phyloP scores from a whole-genome alignment of 2,329 filamentous ascomycete genomes.

The Monosporascus sp. region DNA sequence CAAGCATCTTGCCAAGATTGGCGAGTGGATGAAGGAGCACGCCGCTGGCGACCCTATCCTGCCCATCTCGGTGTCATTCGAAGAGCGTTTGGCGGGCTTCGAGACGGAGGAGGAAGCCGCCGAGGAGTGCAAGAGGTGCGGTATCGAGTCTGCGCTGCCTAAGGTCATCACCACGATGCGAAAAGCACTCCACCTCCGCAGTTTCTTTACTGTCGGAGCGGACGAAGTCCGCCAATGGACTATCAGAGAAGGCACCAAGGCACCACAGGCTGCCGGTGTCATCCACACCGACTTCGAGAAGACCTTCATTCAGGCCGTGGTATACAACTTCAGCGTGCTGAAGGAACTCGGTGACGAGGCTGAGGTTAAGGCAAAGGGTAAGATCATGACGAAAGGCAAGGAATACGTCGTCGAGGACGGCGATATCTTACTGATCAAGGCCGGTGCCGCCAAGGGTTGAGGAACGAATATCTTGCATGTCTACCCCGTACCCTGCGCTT shows the following conservation, averaged over 20 bases:
- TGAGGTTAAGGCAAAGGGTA: conserved; percentile 86
- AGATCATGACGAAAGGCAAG: conserved; percentile 98
- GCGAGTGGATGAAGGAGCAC: conserved; percentile 92
- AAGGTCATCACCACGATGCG: conserved; percentile 94
- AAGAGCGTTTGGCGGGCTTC: conserved; percentile 83
- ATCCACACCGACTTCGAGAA: conserved; percentile 99
- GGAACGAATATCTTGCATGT: neutral
- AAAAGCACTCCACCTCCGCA: conserved; percentile 80
- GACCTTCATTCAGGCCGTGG: conserved; percentile 95
- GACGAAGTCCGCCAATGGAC: conserved; percentile 99
- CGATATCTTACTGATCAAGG: conserved; percentile 82
- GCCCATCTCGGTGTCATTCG: conserved; percentile 86
- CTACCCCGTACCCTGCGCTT: neutral
- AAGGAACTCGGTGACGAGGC: conserved; percentile 87
- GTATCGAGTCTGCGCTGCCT: conserved; percentile 81
- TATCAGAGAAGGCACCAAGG: conserved; percentile 90
- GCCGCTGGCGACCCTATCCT: conserved; percentile 85
- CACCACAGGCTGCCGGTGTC: conserved; percentile 94
- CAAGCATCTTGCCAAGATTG: conserved; percentile 92
- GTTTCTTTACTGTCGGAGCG: conserved; percentile 94
- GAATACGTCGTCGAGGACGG: conserved; percentile 88
- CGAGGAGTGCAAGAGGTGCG: conserved; percentile 85
- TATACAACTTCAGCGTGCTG: conserved; percentile 80
- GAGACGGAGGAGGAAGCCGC: conserved; percentile 69
- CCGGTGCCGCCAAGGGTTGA: conserved; percentile 71